Evolutionary conservation across 106 monocot genomes (phyloP).

Genomic region (Phalaenopsis equestris): DNA sequence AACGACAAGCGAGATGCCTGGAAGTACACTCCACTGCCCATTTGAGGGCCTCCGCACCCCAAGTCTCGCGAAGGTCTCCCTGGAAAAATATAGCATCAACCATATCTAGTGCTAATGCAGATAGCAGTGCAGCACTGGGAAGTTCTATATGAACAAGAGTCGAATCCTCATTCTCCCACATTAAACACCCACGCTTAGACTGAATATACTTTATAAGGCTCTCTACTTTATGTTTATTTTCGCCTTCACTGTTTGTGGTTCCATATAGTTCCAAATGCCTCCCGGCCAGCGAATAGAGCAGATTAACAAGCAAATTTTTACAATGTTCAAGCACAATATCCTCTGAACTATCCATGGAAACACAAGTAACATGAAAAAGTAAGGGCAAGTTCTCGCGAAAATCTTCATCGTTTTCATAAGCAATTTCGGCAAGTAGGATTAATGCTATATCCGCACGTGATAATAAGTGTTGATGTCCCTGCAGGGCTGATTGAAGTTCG

Average conservation of each 20-base stretch:
- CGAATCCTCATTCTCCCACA: conserved; percentile 99
- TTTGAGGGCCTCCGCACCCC: conserved; percentile 92
- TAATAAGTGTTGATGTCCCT: conserved; percentile 76
- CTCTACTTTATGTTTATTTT: conserved; percentile 88
- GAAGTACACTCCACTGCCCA: conserved; percentile 99
- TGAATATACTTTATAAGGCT: conserved; percentile 96
- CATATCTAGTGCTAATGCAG: conserved; percentile 86
- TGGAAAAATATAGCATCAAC: conserved; percentile 98
- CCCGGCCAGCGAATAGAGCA: conserved; percentile 93
- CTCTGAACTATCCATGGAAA: conserved; percentile 99
- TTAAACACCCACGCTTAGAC: conserved; percentile 84
- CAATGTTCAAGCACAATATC: conserved; percentile 98
- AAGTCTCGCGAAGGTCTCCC: conserved; percentile 95
- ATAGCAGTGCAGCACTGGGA: conserved; percentile 68
- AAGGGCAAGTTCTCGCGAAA: conserved; percentile 93
- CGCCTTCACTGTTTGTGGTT: conserved; percentile 69
- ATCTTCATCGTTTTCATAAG: conserved; percentile 99
- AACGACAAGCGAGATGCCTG: conserved; percentile 92
- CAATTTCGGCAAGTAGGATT: conserved; percentile 94
- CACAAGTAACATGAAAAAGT: conserved; percentile 90
- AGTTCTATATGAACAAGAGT: conserved; percentile 65
- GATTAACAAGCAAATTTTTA: conserved; percentile 88
- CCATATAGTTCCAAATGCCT: conserved; percentile 89
- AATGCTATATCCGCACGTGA: conserved; percentile 93
- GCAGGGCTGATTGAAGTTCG: conserved; percentile 82